These are phyloP conservation scores for Voacanga thouarsii DNA, from an alignment of 257 asterid species.

Conservation along the genomic window DNA sequence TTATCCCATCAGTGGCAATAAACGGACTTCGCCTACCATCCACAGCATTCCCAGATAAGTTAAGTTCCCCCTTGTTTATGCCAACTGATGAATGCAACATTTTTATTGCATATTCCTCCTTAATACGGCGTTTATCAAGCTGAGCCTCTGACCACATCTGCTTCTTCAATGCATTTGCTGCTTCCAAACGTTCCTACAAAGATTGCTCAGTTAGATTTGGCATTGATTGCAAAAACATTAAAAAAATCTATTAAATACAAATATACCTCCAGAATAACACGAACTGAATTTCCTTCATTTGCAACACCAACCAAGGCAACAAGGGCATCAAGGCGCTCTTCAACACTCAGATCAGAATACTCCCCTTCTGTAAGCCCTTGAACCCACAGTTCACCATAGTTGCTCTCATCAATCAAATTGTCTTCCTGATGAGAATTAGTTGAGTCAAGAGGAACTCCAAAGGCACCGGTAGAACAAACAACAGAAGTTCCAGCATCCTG, in stretches of 20 bases:
- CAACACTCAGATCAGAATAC: constrained; percentile 61
- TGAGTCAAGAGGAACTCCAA: constrained; percentile 15
- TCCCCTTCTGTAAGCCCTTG: constrained; percentile 86
- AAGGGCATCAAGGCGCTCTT: constrained; percentile 83
- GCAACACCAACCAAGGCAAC: constrained; percentile 70
- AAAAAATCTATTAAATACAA: constrained; percentile 4
- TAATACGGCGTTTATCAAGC: constrained; percentile 84
- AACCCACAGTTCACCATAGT: constrained; percentile 71
- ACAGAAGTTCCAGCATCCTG: constrained; percentile 34
- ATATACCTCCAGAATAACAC: constrained; percentile 69
- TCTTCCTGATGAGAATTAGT: constrained; percentile 34
- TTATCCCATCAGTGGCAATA: constrained; percentile 29
- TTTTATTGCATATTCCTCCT: constrained; percentile 57
- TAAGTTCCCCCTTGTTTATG: constrained; percentile 37
- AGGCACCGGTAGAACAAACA: constrained; percentile 21
- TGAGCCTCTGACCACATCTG: constrained; percentile 97
- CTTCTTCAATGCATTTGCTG: constrained; percentile 91
- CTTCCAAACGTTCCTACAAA: constrained; percentile 88
- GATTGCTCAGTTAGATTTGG: constrained; percentile 18
- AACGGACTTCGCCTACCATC: constrained; percentile 45
- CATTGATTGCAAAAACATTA: constrained; percentile 20
- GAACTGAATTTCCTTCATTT: constrained; percentile 83
- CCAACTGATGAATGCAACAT: constrained; percentile 31
- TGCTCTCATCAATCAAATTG: constrained; percentile 45
- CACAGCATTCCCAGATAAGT: constrained; percentile 9